Conservation (phyloP, 257 asterid genomes). For the Coffea eugenioides region DNA sequence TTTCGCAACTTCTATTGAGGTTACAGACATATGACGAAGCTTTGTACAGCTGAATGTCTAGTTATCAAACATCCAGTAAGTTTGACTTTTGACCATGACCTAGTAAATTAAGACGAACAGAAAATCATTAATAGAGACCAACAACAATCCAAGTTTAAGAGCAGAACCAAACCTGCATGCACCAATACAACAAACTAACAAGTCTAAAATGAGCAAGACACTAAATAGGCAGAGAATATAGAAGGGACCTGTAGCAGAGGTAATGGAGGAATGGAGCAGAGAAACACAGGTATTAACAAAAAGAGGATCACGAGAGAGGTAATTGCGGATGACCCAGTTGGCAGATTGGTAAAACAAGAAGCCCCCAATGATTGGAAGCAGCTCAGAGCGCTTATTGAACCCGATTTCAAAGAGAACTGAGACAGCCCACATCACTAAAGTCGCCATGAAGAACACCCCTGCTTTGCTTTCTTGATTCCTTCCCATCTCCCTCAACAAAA, state of each 20-base stretch:
- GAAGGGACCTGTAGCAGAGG: slow-evolving; percentile 61
- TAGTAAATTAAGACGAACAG: no score
- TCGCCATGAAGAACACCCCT: slow-evolving; percentile 67
- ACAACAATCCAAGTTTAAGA: neutral
- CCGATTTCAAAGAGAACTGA: slow-evolving; percentile 69
- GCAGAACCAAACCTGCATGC: neutral
- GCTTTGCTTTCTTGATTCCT: slow-evolving; percentile 29
- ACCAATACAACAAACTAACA: neutral
- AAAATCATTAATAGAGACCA: neutral
- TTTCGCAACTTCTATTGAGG: no score
- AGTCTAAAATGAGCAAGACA: neutral
- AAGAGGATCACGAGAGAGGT: slow-evolving; percentile 63
- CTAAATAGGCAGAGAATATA: neutral
- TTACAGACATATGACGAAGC: no score
- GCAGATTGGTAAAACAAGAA: slow-evolving; percentile 67
- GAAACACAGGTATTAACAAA: slow-evolving; percentile 88
- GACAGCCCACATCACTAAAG: slow-evolving; percentile 75
- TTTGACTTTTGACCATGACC: no score
- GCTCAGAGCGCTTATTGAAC: slow-evolving; percentile 63
- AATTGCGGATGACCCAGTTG: slow-evolving; percentile 59
- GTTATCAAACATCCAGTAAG: no score
- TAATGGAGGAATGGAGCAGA: slow-evolving; percentile 78
- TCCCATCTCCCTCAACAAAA: slow-evolving; percentile 12
- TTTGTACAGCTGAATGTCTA: no score
- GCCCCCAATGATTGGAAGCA: slow-evolving; percentile 56